Evolutionary conservation across 2,329 filamentous ascomycete species (phyloP), one percentile per base, ranked within the genome.

Genomic region (Xylaria sp.): DNA sequence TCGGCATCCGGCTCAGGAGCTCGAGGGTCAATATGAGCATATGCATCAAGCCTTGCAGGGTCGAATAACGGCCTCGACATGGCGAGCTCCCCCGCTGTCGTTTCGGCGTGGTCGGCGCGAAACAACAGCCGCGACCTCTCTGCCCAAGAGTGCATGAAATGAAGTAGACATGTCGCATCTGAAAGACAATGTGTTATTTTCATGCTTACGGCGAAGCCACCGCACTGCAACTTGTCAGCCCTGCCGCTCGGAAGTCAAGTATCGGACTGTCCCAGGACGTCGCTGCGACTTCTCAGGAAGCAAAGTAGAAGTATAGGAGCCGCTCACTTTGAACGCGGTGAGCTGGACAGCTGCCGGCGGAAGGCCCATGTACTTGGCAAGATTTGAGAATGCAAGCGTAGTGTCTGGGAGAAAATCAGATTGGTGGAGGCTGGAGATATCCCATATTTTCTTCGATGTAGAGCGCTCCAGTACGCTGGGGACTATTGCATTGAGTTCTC

Each of bases 61-160:
- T 83, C 75, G 62, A 86, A 86, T 0, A 82, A 25, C 20, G 62
- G 20, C 28, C 12, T 55, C 20, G 57, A 25, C 18, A 12, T 18
- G 9, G 50, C 2, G 37, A 12, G 23, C 1, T 55, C 9, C 2
- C 20, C 25, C 2, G 20, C 3, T 1, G 28, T 1, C 25, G 23
- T 60, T 28, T 25, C 39, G 3, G 2, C 34, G 39, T 48, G 34
- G 13, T 48, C 41, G 8, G 34, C 23, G 12, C 32, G 39, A 7
- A 76, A 67, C 0, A 76, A 23, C 3, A 57, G 62, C 10, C 77
- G 74, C 25, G 75, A 78, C 2, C 75, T 76, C 2, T 74, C 74
- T 1, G 82, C 80, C 83, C 82, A 86, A 18, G 78, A 72, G 39
- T 82, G 78, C 44, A 84, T 77, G 58, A 87, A 86, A 3, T 78